A percentile compares a stretch with the other conserved stretches of the same genome.
Evolutionary conservation across 2,329 filamentous ascomycete genomes (phyloP).

Genomic region (Nemania sp.): DNA sequence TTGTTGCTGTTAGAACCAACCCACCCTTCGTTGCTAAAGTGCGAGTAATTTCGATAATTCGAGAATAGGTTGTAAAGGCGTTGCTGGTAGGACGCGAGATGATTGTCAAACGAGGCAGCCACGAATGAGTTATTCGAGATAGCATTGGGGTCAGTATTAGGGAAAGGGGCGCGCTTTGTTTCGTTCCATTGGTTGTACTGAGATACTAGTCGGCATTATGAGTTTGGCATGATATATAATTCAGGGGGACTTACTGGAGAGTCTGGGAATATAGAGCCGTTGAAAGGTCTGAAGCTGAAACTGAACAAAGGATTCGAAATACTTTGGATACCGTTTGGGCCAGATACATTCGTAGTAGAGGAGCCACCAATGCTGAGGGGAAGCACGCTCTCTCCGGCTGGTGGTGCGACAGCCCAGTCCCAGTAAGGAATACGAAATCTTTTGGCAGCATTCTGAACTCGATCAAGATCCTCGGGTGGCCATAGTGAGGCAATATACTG

Average conservation of each 20-base stretch:
- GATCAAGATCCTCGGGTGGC: conserved; percentile 58
- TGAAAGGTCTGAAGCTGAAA: conserved; percentile 71
- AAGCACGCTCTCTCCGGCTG: conserved; percentile 61
- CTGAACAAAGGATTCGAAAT: conserved; percentile 73
- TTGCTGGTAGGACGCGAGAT: conserved; percentile 67
- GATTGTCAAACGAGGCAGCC: conserved; percentile 63
- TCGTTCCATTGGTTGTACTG: conserved; percentile 70
- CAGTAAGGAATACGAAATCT: conserved; percentile 69
- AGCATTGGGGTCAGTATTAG: conserved; percentile 55
- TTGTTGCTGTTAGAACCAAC: conserved; percentile 58
- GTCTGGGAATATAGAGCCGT: conserved; percentile 68
- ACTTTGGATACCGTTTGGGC: conserved; percentile 65
- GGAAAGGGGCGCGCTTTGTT: conserved; percentile 68
- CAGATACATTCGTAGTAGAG: conserved; percentile 61
- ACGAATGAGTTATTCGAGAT: conserved; percentile 71
- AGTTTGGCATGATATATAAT: not conserved
- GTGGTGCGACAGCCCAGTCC: conserved; percentile 67
- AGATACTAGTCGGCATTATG: conserved; percentile 24
- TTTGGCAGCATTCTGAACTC: conserved; percentile 64
- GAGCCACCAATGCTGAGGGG: conserved; percentile 61
- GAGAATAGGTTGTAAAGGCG: conserved; percentile 76
- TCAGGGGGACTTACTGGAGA: conserved; percentile 63
- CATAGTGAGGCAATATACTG: conserved; percentile 52
- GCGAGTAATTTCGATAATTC: conserved; percentile 74
- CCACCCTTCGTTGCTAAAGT: conserved; percentile 77